Evolutionary conservation across 2,329 filamentous ascomycete genomes (phyloP), one percentile per base, ranked within the genome.

Genomic region (Penicillium olsonii): DNA sequence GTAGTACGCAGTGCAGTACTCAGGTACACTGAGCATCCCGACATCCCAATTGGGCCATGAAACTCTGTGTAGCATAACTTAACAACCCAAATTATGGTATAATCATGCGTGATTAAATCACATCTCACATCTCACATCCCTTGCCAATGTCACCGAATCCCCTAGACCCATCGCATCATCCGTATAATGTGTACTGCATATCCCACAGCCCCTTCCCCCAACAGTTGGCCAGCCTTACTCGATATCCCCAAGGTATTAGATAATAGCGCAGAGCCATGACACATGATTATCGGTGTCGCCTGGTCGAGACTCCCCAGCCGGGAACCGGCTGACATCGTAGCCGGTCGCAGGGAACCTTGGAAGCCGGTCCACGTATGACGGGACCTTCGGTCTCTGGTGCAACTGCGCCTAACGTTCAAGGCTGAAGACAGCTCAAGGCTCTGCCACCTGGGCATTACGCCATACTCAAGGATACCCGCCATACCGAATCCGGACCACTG

Each of bases 251-350:
- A 14, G 3, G 33, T 52, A 58, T 60, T 61, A 61, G 45, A 48
- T 58, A 60, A 61, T 61, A 48, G 51, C 40, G 37, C 45, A 37
- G 35, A 34, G 37, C 12, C 34, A 58, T 61, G 57, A 60, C 58
- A 61, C 58, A 61, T 59, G 41, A 60, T 49, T 52, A 55, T 46
- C 50, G 19, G 3, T 14, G 14, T 18, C 19, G 19, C 40, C 33
- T 18, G 56, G 56, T 54, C 58, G 46, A 39, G 58, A 56, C 55
- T 48, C 39, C 43, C 51, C 22, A n/a, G n/a, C n/a, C n/a, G n/a
- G 38, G 43, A 17, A 37, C 51, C 44, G 45, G 47, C 33, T 24
- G 45, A 24, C 14, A 10, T 5, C 9, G 12, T 12, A 17, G 19
- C 14, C 14, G 22, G 29, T 17, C 15, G 29, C 19, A 35, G 8